Conservation (phyloP, 2,329 filamentous ascomycete species). For the Tothia fuscella region DNA sequence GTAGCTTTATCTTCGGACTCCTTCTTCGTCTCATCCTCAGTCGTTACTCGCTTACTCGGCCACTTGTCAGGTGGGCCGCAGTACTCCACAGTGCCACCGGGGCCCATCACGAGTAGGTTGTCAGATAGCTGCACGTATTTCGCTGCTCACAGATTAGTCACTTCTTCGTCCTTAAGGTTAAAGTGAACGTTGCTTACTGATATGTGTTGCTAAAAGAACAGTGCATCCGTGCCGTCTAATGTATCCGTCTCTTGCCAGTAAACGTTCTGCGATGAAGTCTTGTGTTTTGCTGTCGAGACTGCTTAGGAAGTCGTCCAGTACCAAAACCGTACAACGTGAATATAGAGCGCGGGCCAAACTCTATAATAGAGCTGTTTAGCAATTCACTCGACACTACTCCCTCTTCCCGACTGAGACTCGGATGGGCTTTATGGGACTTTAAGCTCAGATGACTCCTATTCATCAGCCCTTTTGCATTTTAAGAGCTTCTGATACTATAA, state of each 20-base stretch:
- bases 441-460: no score
- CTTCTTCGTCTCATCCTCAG: no score
- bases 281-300: slow-evolving; percentile 10
- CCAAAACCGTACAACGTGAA: slow-evolving; percentile 6
- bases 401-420: no score
- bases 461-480: no score
- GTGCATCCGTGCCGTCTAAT: slow-evolving; percentile 3
- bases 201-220: slow-evolving; percentile 12
- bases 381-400: background rate
- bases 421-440: no score
- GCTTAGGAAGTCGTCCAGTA: slow-evolving; percentile 11
- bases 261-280: background rate
- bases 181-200: slow-evolving; percentile 1
- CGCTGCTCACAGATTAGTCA: background rate
- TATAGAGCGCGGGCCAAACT: slow-evolving; percentile 11
- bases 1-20: background rate
- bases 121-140: slow-evolving; percentile 10
- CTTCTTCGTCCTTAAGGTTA: no score
- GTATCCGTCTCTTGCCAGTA: slow-evolving; percentile 4
- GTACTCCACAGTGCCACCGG: background rate
- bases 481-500: no score
- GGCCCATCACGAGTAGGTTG: slow-evolving; percentile 10
- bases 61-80: slow-evolving; percentile 1
- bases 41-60: background rate
- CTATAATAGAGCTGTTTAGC: background rate